phyloP scores from a whole-genome alignment of 495 filamentous ascomycete genomes.

The Cudoniella acicularis region DNA sequence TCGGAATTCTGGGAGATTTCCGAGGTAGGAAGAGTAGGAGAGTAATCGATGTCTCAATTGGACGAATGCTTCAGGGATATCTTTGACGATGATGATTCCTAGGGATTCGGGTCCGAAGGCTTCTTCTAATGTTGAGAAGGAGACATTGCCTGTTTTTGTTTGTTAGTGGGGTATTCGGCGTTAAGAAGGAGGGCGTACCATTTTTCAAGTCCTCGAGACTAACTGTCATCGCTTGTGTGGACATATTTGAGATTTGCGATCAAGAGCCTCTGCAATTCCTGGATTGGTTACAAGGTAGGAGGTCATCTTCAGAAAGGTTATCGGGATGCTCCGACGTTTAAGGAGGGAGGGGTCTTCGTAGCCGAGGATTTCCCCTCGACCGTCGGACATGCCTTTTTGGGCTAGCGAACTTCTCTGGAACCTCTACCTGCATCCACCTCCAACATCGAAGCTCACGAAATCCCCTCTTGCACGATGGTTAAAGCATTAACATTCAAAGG shows the following conservation, averaged over 20 bases:
- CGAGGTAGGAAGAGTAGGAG: conserved; percentile 85
- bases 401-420: not conserved
- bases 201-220: conserved; percentile 48
- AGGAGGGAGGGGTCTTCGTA: not conserved
- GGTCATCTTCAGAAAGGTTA: too few relatives aligned
- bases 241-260: conserved; percentile 31
- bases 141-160: conserved; percentile 55
- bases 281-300: too few relatives aligned
- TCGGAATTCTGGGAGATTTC: conserved; percentile 67
- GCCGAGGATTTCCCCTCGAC: not conserved
- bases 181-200: conserved; percentile 29
- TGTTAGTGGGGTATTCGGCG: conserved; percentile 2
- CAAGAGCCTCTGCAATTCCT: too few relatives aligned
- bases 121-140: conserved; percentile 68
- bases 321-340: not conserved
- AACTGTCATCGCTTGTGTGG: conserved; percentile 47
- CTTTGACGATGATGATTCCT: conserved; percentile 88
- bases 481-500: conserved; percentile 93
- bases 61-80: conserved; percentile 67
- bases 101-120: conserved; percentile 91
- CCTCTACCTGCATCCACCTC: not conserved
- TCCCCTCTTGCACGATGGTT: conserved; percentile 47
- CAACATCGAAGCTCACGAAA: not conserved
- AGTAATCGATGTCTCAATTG: conserved; percentile 68
- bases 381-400: not conserved